These are phyloP conservation scores for Wallacemonas sp. DNA, from an alignment of 208 protist species.

Conservation along the genomic window DNA sequence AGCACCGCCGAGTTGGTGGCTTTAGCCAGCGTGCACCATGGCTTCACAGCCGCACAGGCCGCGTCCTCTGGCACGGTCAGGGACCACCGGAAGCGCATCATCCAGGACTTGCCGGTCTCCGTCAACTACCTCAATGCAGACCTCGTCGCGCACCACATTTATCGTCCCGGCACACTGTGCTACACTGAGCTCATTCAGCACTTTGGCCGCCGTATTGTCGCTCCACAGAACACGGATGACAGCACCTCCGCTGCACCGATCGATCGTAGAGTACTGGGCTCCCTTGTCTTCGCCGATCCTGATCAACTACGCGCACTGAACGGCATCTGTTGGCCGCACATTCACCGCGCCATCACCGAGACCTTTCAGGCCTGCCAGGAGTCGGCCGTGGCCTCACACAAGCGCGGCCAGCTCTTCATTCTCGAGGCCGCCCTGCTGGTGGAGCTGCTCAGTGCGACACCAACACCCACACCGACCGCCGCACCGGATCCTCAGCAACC, in stretches of 20 bases:
- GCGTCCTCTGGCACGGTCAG: too few relatives aligned
- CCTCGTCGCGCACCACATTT: conserved; percentile 66
- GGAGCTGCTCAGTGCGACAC: conserved; percentile 34
- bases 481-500: too few relatives aligned
- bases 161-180: conserved; percentile 65
- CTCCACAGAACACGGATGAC: not conserved
- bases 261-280: conserved; percentile 50
- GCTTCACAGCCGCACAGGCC: not conserved
- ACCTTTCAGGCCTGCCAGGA: conserved; percentile 18
- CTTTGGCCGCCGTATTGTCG: conserved; percentile 61
- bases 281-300: conserved; percentile 53
- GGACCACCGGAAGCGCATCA: not conserved
- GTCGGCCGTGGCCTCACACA: not conserved
- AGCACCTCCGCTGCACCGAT: conserved; percentile 20
- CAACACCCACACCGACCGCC: not conserved
- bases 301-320: conserved; percentile 52
- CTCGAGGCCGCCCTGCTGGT: conserved; percentile 79
- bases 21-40: not conserved
- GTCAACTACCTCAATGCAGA: conserved; percentile 70
- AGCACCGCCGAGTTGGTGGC: not conserved
- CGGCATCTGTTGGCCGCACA: conserved; percentile 75
- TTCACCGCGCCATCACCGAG: conserved; percentile 46
- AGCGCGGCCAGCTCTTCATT: conserved; percentile 44
- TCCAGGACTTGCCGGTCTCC: conserved; percentile 8
- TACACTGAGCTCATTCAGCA: conserved; percentile 55